Conservation (phyloP, 768 basidiomycete genomes). For the Pisolithus orientalis region DNA sequence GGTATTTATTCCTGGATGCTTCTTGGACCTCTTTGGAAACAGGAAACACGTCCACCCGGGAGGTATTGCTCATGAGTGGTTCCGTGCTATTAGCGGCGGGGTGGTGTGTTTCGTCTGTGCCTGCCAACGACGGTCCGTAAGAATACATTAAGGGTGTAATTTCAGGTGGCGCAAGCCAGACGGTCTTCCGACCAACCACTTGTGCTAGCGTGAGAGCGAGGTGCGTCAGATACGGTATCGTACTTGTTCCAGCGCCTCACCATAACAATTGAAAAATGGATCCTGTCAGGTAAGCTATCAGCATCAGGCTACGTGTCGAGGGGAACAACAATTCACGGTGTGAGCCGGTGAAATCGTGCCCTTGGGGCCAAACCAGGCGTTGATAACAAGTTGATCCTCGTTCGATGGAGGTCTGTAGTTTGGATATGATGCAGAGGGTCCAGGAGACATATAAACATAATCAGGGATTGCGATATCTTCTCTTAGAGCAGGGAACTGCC, state of each 20-base stretch:
- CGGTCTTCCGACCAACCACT: conserved; percentile 80
- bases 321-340: conserved; percentile 45
- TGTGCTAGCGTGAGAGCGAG: conserved; percentile 51
- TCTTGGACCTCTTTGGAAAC: conserved; percentile 16
- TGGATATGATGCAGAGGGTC: conserved; percentile 35
- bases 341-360: conserved; percentile 87
- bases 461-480: conserved; percentile 82
- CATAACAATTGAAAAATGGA: conserved; percentile 88
- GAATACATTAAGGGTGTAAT: conserved; percentile 55
- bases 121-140: conserved; percentile 23
- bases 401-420: conserved; percentile 61
- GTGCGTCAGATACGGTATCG: conserved; percentile 1
- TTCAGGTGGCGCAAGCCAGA: conserved; percentile 85
- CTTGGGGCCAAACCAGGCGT: conserved; percentile 78
- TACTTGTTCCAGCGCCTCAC: conserved; percentile 35
- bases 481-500: conserved; percentile 75
- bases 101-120: conserved; percentile 22
- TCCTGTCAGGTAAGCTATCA: conserved; percentile 47
- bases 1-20: conserved; percentile 27
- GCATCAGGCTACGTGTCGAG: conserved; percentile 9
- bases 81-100: conserved; percentile 34
- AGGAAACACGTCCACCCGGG: conserved; percentile 74
- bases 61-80: conserved; percentile 73
- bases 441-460: conserved; percentile 69
- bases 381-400: conserved; percentile 60